phyloP scores from a whole-genome alignment of 805 yeast genomes.

The Yarrowia sp. region DNA sequence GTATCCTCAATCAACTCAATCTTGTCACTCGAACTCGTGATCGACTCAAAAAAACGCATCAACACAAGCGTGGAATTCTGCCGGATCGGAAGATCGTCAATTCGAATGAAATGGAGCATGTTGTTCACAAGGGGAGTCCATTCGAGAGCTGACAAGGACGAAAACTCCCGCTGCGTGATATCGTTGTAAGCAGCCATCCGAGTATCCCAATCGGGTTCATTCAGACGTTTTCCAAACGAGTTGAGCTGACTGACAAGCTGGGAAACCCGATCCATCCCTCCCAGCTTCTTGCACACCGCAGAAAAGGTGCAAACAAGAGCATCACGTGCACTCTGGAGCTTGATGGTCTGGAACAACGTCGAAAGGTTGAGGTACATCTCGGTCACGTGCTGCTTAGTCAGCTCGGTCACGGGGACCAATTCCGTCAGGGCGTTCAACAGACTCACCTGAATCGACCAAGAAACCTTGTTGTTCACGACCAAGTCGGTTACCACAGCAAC shows the following conservation, averaged over 20 bases:
- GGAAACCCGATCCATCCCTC: slow-evolving; percentile 56
- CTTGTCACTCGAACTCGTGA: slow-evolving; percentile 49
- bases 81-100: slow-evolving; percentile 81
- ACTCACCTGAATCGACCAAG: slow-evolving; percentile 57
- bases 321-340: slow-evolving; percentile 67
- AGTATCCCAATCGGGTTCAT: slow-evolving; percentile 79
- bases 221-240: slow-evolving; percentile 65
- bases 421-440: slow-evolving; percentile 64
- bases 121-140: slow-evolving; percentile 83
- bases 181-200: slow-evolving; percentile 70
- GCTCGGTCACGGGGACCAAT: slow-evolving; percentile 55
- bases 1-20: slow-evolving; percentile 52
- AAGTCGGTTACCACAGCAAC: slow-evolving; percentile 65
- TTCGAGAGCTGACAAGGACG: slow-evolving; percentile 57
- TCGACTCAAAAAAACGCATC: slow-evolving; percentile 68
- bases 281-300: slow-evolving; percentile 63
- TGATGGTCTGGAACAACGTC: slow-evolving; percentile 63
- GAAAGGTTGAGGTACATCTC: slow-evolving; percentile 58
- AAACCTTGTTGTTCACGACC: slow-evolving; percentile 55
- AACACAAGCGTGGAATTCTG: slow-evolving; percentile 73
- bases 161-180: slow-evolving; percentile 64
- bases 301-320: slow-evolving; percentile 66
- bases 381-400: slow-evolving; percentile 42
- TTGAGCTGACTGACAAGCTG: slow-evolving; percentile 69
- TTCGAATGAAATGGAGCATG: slow-evolving; percentile 73